These are phyloP conservation scores for Nemania bipapillata DNA, from an alignment of 2,329 filamentous ascomycete species.

Conservation along the genomic window DNA sequence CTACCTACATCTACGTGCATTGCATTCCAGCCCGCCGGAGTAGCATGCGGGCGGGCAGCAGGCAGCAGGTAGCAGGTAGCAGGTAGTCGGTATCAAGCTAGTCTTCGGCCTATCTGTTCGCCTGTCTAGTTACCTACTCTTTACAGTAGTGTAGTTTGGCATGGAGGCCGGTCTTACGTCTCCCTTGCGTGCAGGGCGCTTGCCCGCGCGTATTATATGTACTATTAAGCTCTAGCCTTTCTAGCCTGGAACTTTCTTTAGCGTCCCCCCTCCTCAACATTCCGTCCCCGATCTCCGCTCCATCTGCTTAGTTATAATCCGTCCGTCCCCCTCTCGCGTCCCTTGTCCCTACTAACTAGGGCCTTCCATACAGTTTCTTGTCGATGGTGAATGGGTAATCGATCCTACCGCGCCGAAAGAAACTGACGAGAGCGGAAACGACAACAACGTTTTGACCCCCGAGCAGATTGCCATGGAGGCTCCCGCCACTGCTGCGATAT, in stretches of 20 bases:
- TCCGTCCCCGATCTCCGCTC: slow-evolving; percentile 18
- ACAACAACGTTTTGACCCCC: slow-evolving; percentile 89
- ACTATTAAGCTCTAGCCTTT: slow-evolving; percentile 23
- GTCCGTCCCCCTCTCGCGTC: slow-evolving; percentile 37
- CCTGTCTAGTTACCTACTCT: no score
- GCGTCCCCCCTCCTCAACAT: not conserved
- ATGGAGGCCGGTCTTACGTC: slow-evolving; percentile 7
- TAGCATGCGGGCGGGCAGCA: no score
- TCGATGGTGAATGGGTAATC: slow-evolving; percentile 89
- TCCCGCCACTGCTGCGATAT: slow-evolving; percentile 62
- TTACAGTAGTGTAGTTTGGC: slow-evolving; percentile 1
- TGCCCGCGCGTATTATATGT: slow-evolving; percentile 10
- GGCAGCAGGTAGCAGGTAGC: slow-evolving; percentile 7
- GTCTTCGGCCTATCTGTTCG: not conserved
- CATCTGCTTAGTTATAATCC: slow-evolving; percentile 24
- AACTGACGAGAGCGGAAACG: slow-evolving; percentile 81
- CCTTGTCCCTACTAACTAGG: slow-evolving; percentile 43
- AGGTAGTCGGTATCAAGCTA: slow-evolving; percentile 4
- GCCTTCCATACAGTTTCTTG: slow-evolving; percentile 77
- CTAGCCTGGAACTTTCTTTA: slow-evolving; percentile 19
- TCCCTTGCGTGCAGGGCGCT: slow-evolving; percentile 12
- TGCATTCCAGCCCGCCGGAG: slow-evolving; percentile 9
- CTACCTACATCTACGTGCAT: slow-evolving; percentile 27
- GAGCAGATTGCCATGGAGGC: slow-evolving; percentile 70
- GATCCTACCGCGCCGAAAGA: slow-evolving; percentile 85